Conservation (phyloP, 1,139 yeast genomes). For the Zhuliangozyma parablackwelliae region DNA sequence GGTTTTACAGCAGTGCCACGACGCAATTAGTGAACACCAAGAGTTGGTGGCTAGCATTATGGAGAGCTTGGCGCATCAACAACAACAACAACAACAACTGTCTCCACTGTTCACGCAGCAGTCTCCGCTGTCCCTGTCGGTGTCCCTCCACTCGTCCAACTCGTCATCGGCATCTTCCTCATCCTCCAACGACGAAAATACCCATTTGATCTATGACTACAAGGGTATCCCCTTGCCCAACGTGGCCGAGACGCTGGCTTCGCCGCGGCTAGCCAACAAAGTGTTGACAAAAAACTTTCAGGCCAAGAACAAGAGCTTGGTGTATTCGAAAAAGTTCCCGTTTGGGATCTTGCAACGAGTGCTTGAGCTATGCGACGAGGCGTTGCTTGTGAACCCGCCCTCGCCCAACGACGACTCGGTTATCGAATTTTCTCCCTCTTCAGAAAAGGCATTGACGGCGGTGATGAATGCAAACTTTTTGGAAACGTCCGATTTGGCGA, state of each 20-base stretch:
- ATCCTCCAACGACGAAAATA: conserved; percentile 9
- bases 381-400: conserved; percentile 66
- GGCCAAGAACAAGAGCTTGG: conserved; percentile 17
- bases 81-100: conserved; percentile 6
- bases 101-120: conserved; percentile 1
- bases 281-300: conserved; percentile 26
- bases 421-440: conserved; percentile 60
- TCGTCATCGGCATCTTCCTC: conserved; percentile 10
- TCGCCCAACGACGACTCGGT: conserved; percentile 25
- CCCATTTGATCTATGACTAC: conserved; percentile 39
- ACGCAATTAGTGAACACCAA: conserved; percentile 68
- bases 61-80: conserved; percentile 32
- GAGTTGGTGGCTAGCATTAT: conserved; percentile 44
- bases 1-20: conserved; percentile 75
- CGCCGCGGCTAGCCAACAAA: conserved; percentile 21
- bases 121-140: conserved; percentile 11
- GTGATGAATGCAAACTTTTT: conserved; percentile 30
- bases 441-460: conserved; percentile 59
- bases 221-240: conserved; percentile 56
- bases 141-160: conserved; percentile 7
- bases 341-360: conserved; percentile 62
- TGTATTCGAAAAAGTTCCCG: conserved; percentile 49
- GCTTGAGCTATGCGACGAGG: conserved; percentile 70
- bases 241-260: conserved; percentile 8
- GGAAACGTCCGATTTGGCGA: conserved; percentile 61